Conservation (phyloP, 2,329 filamentous ascomycete species). For the Colletotrichum plurivorum region DNA sequence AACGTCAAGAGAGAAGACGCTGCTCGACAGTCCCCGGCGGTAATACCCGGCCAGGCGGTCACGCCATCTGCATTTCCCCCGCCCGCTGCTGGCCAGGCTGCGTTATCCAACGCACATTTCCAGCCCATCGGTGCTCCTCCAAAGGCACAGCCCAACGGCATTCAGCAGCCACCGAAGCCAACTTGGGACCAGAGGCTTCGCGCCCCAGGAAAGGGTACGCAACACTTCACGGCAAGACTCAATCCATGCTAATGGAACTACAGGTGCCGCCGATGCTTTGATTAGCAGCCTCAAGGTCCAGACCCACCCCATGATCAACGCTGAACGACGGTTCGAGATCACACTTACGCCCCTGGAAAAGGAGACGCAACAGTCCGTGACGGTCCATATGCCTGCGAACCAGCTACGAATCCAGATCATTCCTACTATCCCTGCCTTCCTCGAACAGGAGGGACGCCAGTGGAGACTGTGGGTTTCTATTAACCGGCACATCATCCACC, state of each 20-base stretch:
- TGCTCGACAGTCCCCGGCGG: constrained; percentile 50
- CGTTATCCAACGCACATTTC: constrained; percentile 42
- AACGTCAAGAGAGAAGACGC: constrained; percentile 54
- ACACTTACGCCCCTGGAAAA: constrained; percentile 76
- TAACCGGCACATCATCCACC: constrained; percentile 75
- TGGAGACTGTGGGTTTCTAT: constrained; percentile 83
- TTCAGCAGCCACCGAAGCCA: constrained; percentile 50
- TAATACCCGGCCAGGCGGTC: constrained; percentile 45
- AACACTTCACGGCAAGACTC: neutral
- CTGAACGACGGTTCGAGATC: constrained; percentile 73
- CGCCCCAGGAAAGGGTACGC: constrained; percentile 59
- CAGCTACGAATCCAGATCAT: constrained; percentile 81
- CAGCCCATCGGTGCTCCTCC: constrained; percentile 40
- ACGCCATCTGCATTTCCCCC: constrained; percentile 30
- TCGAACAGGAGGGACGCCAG: constrained; percentile 74
- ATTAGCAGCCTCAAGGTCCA: constrained; percentile 76
- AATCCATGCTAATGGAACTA: constrained; percentile 43
- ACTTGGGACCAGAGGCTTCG: constrained; percentile 53
- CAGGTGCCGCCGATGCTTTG: constrained; percentile 73
- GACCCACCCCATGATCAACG: constrained; percentile 76
- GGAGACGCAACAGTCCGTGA: constrained; percentile 79
- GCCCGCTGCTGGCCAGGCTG: constrained; percentile 42
- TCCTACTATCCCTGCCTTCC: constrained; percentile 73
- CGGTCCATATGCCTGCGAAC: constrained; percentile 76
- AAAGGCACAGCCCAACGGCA: constrained; percentile 47